Conservation (phyloP, 2,329 filamentous ascomycete genomes). For the Ceratocystis ficicola region DNA sequence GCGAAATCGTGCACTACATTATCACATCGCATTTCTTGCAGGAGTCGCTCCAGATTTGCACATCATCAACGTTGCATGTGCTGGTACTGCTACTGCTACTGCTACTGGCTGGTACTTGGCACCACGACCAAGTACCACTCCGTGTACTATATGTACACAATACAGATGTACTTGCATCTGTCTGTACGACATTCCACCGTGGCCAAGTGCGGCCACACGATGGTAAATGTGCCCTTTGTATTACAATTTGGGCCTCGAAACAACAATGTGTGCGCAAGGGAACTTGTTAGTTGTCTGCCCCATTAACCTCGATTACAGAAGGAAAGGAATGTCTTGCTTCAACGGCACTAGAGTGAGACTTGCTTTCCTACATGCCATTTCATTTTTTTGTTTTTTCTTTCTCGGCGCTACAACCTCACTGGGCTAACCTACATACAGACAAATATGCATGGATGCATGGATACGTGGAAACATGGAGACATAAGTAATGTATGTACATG, state of each 20-base stretch:
- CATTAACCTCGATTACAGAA: not conserved
- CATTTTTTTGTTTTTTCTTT: not conserved
- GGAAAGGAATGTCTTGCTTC: slow-evolving; percentile 1
- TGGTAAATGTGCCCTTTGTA: not conserved
- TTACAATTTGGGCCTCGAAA: not conserved
- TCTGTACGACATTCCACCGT: not conserved
- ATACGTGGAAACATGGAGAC: too few relatives aligned
- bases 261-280: not conserved
- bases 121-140: not conserved
- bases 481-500: not conserved
- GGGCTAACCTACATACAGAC: too few relatives aligned
- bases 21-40: not conserved
- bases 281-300: not conserved
- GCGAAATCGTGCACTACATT: not conserved
- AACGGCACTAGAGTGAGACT: not conserved
- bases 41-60: not conserved
- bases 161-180: not conserved
- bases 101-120: too few relatives aligned
- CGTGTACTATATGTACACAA: not conserved
- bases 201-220: not conserved
- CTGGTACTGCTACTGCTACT: too few relatives aligned
- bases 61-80: not conserved
- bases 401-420: too few relatives aligned
- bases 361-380: not conserved
- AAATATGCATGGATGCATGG: too few relatives aligned